Base-by-base conservation (phyloP, 495 filamentous ascomycete genomes). In the Aspergillus homomorphus region DNA sequence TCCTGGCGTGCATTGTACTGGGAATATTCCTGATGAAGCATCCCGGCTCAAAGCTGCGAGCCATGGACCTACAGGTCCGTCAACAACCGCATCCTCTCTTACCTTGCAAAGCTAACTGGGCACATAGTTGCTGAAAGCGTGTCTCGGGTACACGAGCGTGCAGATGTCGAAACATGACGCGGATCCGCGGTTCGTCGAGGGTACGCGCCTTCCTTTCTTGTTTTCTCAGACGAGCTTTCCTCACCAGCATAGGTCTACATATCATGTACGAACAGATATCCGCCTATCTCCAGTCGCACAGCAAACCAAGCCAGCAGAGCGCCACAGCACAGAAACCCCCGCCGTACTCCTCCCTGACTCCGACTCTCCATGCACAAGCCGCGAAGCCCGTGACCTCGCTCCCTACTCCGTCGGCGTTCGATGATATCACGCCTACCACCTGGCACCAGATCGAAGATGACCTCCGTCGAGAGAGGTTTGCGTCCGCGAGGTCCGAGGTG, bases 11-110 rank as follows among this genome's bases (percentile, higher is more conserved):
- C 22, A 63, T 63, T 28, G 61, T 55, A 5, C 21, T 63, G 5
- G 61, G 57, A 0, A 63, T 63, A 0, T 54, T 49, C 41, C 53
- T 63, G 19, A 57, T 63, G 57, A 63, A 63, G 24, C 52, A 59
- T 50, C 53, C 53, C 0, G 50, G 21, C 0, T 57, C 56, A 8
- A 21, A 50, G 8, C 49, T 63, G 1, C 41, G 49, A 23, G 49
- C 43, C 0, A 63, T 57, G 49, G 61, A 63, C 38, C 18, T 59
- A 4, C 51, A 59, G 54, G 54, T 49, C n/a, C n/a, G n/a, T n/a
- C n/a, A n/a, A n/a, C n/a, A n/a, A n/a, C n/a, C n/a, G n/a, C n/a
- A 20, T n/a, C 7, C 4, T 4, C 2, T 42, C 12, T 12, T 5
- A 1, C 21, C 5, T 9, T 7, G n/a, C n/a, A 24, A 41, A 18